A percentile compares a stretch with the other conserved stretches of the same genome.
These are phyloP conservation scores for Aspergillus carbonarius DNA, from an alignment of 2,329 filamentous ascomycete species.

Conservation along the genomic window DNA sequence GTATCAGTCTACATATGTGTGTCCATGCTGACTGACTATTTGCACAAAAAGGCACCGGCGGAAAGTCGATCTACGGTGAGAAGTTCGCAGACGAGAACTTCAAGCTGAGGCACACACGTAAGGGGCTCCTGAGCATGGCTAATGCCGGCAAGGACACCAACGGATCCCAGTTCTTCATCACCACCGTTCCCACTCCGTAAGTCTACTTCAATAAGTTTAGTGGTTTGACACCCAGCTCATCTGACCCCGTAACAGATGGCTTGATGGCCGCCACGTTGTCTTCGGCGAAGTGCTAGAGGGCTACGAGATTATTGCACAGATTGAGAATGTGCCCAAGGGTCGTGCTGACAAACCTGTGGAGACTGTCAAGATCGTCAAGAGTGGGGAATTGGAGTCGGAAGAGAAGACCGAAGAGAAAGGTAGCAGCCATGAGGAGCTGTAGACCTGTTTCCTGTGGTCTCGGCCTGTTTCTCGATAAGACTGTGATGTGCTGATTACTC, in stretches of 20 bases:
- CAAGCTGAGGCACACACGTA: constrained; percentile 67
- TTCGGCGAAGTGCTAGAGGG: constrained; percentile 70
- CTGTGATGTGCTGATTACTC: constrained; percentile 36
- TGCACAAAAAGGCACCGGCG: constrained; percentile 55
- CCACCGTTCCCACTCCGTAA: constrained; percentile 57
- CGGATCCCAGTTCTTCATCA: constrained; percentile 68
- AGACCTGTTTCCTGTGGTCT: constrained; percentile 38
- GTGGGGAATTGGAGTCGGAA: constrained; percentile 58
- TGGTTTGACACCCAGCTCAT: constrained; percentile 7
- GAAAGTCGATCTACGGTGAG: constrained; percentile 66
- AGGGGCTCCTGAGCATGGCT: constrained; percentile 64
- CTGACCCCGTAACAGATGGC: constrained; percentile 46
- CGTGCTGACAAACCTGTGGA: constrained; percentile 57
- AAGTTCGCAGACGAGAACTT: constrained; percentile 72
- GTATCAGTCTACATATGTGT: background rate
- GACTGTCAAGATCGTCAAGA: constrained; percentile 65
- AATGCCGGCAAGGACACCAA: constrained; percentile 66
- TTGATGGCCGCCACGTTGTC: constrained; percentile 65
- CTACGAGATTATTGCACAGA: constrained; percentile 56
- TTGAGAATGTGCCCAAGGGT: constrained; percentile 62
- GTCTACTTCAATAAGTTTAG: constrained; percentile 9
- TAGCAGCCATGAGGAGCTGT: constrained; percentile 67
- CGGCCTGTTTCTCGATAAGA: constrained; percentile 24
- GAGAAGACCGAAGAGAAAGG: constrained; percentile 50
- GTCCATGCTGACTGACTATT: constrained; percentile 7